A percentile compares a stretch with the other conserved stretches of the same genome.
These are phyloP conservation scores for Phyllosticta citrichinensis DNA, from an alignment of 2,329 filamentous ascomycete species.

Conservation along the genomic window DNA sequence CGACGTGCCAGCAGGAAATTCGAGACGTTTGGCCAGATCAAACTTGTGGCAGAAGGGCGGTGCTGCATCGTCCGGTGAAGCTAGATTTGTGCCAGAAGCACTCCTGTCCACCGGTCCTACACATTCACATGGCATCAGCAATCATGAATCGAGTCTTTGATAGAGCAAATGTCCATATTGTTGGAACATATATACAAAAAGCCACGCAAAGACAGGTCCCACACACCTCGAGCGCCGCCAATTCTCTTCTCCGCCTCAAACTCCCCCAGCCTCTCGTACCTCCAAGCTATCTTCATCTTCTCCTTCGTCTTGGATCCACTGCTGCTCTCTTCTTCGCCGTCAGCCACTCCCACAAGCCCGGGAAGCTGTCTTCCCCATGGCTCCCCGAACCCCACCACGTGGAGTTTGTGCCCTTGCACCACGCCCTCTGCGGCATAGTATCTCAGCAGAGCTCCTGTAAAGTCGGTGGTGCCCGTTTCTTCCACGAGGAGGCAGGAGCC, in stretches of 20 bases:
- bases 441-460: slow-evolving; percentile 69
- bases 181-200: slow-evolving; percentile 11
- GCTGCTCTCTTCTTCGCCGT: slow-evolving; percentile 25
- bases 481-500: slow-evolving; percentile 74
- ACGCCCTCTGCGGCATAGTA: slow-evolving; percentile 93
- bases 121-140: slow-evolving; percentile 10
- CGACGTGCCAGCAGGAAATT: slow-evolving; percentile 28
- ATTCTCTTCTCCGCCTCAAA: slow-evolving; percentile 44
- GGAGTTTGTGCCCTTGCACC: slow-evolving; percentile 79
- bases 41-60: slow-evolving; percentile 42
- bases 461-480: slow-evolving; percentile 90
- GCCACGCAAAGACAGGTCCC: slow-evolving; percentile 6
- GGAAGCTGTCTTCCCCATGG: slow-evolving; percentile 78
- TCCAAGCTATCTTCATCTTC: slow-evolving; percentile 98
- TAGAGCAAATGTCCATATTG: not conserved
- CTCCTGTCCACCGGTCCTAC: slow-evolving; percentile 7
- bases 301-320: slow-evolving; percentile 40
- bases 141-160: not conserved
- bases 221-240: slow-evolving; percentile 51
- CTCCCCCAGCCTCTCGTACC: slow-evolving; percentile 77
- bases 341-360: slow-evolving; percentile 49
- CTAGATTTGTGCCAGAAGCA: not conserved
- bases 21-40: slow-evolving; percentile 42
- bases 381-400: slow-evolving; percentile 71
- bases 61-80: slow-evolving; percentile 14